Base-by-base conservation (phyloP, 768 basidiomycete species). In the Lactarius trivialis region DNA sequence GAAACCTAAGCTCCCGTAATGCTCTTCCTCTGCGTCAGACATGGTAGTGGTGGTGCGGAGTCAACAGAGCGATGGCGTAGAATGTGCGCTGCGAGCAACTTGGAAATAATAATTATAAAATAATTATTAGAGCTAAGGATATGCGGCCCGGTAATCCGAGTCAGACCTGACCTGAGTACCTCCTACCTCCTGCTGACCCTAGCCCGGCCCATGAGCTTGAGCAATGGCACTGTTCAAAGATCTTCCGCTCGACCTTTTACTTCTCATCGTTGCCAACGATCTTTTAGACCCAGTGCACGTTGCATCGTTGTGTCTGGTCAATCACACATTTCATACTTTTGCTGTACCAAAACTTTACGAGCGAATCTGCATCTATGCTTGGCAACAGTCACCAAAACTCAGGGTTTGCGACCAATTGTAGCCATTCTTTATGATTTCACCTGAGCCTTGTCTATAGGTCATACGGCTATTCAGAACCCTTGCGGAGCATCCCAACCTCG, bases 191-290 rank as follows among this genome's bases (percentile, higher is more conserved):
- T n/a, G n/a, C n/a, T n/a, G n/a, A n/a, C n/a, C n/a, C n/a, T n/a
- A n/a, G n/a, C n/a, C n/a, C n/a, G n/a, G n/a, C n/a, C n/a, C n/a
- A n/a, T n/a, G n/a, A n/a, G n/a, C n/a, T n/a, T n/a, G n/a, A n/a
- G n/a, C n/a, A 36, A 43, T 84, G 81, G 67, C 70, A 8, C 55
- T 62, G 36, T 83, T 87, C 65, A 58, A 74, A 32, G 82, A 87
- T 64, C 76, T 92, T 3, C 90, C 90, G 11, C 65, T 84, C 21
- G 89, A 91, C 53, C 71, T 92, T 21, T 69, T 89, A 1, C 81
- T 85, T 3, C 67, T 76, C 17, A 78, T 91, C 24, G 65, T 89
- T 51, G 72, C 70, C 12, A 76, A 81, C 30, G 30, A 30, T 58
- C 57, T 91, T 15, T 52, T 77, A 5, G 82, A 78, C 37, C 77